Evolutionary conservation across 306 rosid genomes (phyloP).

Genomic region (Citrullus colocynthis): DNA sequence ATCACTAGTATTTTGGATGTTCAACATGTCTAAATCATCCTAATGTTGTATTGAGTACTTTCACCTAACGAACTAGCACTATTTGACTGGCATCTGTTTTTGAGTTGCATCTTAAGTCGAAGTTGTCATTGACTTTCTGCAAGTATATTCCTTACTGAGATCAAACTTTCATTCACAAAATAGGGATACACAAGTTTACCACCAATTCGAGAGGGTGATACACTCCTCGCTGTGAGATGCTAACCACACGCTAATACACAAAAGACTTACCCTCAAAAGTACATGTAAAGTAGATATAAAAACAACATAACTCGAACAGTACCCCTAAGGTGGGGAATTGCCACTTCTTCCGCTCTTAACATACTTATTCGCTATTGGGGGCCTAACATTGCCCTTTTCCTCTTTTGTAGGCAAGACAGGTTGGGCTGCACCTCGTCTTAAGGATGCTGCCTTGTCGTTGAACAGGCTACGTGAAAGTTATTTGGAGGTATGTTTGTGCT

Average conservation of each 20-base stretch:
- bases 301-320: too few species aligned
- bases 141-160: too few species aligned
- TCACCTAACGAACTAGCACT: not conserved
- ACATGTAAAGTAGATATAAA: too few species aligned
- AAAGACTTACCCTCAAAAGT: too few species aligned
- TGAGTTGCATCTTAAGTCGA: not conserved
- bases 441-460: conserved; percentile 70
- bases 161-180: too few species aligned
- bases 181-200: too few species aligned
- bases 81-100: not conserved
- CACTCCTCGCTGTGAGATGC: too few species aligned
- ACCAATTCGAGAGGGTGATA: too few species aligned
- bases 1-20: not conserved
- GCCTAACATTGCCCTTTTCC: not conserved
- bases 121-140: conserved; percentile 8
- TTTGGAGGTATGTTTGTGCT: conserved; percentile 48
- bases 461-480: conserved; percentile 83
- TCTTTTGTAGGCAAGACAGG: conserved; percentile 56
- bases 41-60: not conserved
- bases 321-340: too few species aligned
- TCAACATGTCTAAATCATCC: not conserved
- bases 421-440: conserved; percentile 95
- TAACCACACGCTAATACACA: too few species aligned
- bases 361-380: too few species aligned
- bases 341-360: too few species aligned